Evolutionary conservation across 805 yeast genomes (phyloP).

Genomic region (Myxozyma kluyveri): DNA sequence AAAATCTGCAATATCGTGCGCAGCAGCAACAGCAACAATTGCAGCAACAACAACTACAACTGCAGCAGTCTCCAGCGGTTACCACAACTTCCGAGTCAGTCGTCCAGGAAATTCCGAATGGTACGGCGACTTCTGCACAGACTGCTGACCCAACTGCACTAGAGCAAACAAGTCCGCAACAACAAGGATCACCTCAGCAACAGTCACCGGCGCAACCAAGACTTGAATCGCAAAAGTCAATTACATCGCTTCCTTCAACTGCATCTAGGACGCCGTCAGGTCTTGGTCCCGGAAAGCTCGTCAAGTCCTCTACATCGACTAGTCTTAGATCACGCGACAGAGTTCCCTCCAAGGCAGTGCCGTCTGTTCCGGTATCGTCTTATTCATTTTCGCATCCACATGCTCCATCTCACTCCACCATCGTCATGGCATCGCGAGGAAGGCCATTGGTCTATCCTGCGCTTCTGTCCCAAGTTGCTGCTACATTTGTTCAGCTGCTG

Average conservation of each 20-base stretch:
- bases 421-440: constrained; percentile 48
- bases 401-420: constrained; percentile 36
- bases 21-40: not conserved
- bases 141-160: no score
- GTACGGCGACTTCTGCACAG: no score
- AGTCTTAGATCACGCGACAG: not conserved
- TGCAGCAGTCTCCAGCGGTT: not conserved
- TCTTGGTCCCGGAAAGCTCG: not conserved
- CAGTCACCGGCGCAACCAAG: not conserved
- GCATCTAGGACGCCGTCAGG: not conserved
- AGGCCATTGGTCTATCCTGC: constrained; percentile 88
- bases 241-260: not conserved
- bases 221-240: not conserved
- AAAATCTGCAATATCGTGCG: not conserved
- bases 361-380: constrained; percentile 27
- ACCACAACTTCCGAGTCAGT: not conserved
- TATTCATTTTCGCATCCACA: constrained; percentile 27
- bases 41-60: not conserved
- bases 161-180: not conserved
- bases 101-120: no score
- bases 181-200: not conserved
- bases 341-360: constrained; percentile 13
- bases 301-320: not conserved
- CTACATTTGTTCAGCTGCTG: constrained; percentile 65
- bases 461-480: constrained; percentile 77